Evolutionary conservation across 495 filamentous ascomycete species (phyloP), one percentile per base, ranked within the genome.

Genomic region (Penicillium silybi): DNA sequence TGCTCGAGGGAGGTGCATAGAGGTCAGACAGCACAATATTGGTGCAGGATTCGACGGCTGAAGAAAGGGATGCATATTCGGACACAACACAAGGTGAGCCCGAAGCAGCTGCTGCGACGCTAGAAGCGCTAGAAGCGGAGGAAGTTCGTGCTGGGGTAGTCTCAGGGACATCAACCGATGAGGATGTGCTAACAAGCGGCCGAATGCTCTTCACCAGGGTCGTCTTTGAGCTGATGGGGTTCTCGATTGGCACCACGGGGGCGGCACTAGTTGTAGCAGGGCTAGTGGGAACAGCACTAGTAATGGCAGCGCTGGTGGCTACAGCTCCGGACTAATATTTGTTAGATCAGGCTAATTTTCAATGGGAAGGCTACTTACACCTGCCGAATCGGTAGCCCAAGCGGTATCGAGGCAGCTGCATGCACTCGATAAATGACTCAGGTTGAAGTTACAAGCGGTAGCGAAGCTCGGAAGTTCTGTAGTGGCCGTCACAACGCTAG

Each of bases 11-110:
- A 17, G 72, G 74, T 2, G 59, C 71, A 43, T 51, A 58, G 39
- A 77, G 56, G 52, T 68, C 56, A 25, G 67, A 64, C 11, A 76
- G 57, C 6, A 66, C 54, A 43, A 75, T 70, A 51, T 65, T 59
- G 46, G 67, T 65, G 65, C 76, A 71, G 46, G 71, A 65, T 6
- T 61, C 51, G 8, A 77, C 70, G 25, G 74, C 72, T 3, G 71
- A 62, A 4, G 74, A 65, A 41, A 80, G 66, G 16, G 65, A 61
- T 7, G 67, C 62, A 46, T 74, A 78, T 41, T 62, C 73, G 6
- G 73, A 71, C 2, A 73, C 70, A 32, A 68, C 69, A 55, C 75
- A 79, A 8, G 68, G 49, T 3, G 64, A 58, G 44, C 62, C 63
- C 6, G 48, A 35, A 22, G 56, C 54, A 35, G 51, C 38, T 2